Conservation (phyloP, 495 filamentous ascomycete species). For the Bryoglossum gracile region DNA sequence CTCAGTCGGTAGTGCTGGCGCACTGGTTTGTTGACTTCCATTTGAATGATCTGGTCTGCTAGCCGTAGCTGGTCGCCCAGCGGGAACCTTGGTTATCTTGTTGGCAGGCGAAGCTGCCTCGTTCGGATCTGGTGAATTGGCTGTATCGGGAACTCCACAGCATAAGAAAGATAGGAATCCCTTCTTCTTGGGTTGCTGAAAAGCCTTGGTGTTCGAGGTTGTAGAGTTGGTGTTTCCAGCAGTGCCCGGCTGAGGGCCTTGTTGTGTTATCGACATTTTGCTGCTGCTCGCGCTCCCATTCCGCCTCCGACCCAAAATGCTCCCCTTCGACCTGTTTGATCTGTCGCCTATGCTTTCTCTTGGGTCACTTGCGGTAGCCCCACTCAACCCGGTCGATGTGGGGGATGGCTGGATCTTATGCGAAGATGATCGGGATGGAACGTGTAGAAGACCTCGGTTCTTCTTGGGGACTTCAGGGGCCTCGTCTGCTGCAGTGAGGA, state of each 20-base stretch:
- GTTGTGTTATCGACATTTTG: conserved; percentile 40
- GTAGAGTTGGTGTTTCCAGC: conserved; percentile 31
- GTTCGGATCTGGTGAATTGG: conserved; percentile 53
- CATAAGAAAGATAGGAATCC: conserved; percentile 71
- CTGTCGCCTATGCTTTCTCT: conserved; percentile 53
- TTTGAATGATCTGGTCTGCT: conserved; percentile 33
- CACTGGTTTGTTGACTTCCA: not conserved
- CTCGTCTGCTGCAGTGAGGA: conserved; percentile 34
- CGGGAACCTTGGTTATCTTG: conserved; percentile 47
- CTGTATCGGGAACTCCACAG: conserved; percentile 61
- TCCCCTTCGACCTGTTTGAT: conserved; percentile 58
- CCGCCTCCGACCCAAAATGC: conserved; percentile 57
- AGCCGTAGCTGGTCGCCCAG: conserved; percentile 42
- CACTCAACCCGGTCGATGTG: conserved; percentile 56
- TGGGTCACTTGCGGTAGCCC: conserved; percentile 55
- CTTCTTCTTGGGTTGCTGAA: conserved; percentile 52
- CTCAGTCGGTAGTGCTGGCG: conserved; percentile 7
- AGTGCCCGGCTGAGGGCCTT: conserved; percentile 38
- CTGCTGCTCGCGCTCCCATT: conserved; percentile 64
- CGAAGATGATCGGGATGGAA: conserved; percentile 63
- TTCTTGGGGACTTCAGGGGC: conserved; percentile 33
- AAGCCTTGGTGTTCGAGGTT: conserved; percentile 30
- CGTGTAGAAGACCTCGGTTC: conserved; percentile 54
- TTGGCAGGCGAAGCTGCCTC: conserved; percentile 58
- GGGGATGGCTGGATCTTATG: conserved; percentile 56